Evolutionary conservation across 208 protist species (phyloP).

Genomic region (Leishmania amazonensis): DNA sequence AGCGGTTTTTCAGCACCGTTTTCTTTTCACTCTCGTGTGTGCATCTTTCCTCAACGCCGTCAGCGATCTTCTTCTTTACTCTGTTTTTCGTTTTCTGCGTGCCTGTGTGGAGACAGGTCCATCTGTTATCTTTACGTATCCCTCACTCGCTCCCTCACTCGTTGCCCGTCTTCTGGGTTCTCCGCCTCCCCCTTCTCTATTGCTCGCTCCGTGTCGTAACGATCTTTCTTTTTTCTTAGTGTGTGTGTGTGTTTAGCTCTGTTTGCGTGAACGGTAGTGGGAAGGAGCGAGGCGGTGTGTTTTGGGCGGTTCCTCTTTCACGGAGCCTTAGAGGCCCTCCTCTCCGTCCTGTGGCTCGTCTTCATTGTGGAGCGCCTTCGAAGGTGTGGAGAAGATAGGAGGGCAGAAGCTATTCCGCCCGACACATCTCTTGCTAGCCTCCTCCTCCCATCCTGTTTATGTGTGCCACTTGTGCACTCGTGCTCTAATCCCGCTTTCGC

Average conservation of each 20-base stretch:
- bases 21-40: neutral
- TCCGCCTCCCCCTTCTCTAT: neutral
- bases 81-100: neutral
- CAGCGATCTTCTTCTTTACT: neutral
- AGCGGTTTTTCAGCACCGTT: neutral
- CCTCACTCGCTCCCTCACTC: neutral
- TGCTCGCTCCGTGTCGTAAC: neutral
- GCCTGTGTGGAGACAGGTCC: neutral
- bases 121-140: neutral
- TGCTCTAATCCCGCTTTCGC: neutral
- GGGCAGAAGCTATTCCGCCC: neutral
- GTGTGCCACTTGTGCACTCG: neutral
- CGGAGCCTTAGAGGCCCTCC: neutral
- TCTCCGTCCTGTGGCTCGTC: neutral
- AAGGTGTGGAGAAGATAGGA: neutral
- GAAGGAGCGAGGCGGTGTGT: neutral
- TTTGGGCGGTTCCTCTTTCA: neutral
- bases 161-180: neutral
- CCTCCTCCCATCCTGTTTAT: neutral
- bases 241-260: neutral
- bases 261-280: neutral
- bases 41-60: neutral
- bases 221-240: neutral
- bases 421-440: neutral
- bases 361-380: neutral